Evolutionary conservation across 441 rosid genomes (phyloP), one percentile per base, ranked within the genome.

Genomic region (Eutrema salsugineum): DNA sequence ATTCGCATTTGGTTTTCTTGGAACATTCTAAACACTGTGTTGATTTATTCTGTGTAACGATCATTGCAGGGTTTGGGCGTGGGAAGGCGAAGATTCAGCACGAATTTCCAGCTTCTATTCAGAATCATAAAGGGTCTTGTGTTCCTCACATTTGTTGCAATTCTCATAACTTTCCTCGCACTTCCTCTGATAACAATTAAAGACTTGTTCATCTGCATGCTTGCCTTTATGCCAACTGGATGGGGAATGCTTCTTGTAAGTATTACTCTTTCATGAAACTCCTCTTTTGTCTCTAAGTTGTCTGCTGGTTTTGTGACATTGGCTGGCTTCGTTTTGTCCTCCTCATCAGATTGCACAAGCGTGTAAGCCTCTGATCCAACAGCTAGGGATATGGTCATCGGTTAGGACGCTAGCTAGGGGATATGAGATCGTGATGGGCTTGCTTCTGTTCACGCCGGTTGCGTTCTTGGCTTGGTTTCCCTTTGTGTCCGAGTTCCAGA

Each of bases 401-500:
- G 81, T 88, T 36, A 84, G 78, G 69, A 87, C 90, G 24, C 80
- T 93, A 10, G 98, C 93, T 44, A 82, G 98, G 16, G 93, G 88
- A 0, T 91, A 87, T 47, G 98, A 94, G 75, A 60, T 78, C 58
- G 79, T 90, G 7, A 91, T 88, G 93, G 99, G 97, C 0, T 78
- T 94, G 82, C 87, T 94, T 68, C 67, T 94, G 19, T 88, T 94
- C 81, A 88, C 91, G 1, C 99, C 99, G 0, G 87, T 94, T 47
- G 97, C 97, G 11, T 84, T 91, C 80, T 78, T 94, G 79, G 91
- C 99, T 32, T 94, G 99, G 99, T 92, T 94, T 76, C 99, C 99
- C 4, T 88, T 90, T 50, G 93, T 94, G 35, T 90, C 97, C 0
- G 97, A 88, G 80, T 94, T 94, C 73, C 97, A 94, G 75, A 88